Base-by-base conservation (phyloP, 805 yeast species). In the Ogataea pilisensis region DNA sequence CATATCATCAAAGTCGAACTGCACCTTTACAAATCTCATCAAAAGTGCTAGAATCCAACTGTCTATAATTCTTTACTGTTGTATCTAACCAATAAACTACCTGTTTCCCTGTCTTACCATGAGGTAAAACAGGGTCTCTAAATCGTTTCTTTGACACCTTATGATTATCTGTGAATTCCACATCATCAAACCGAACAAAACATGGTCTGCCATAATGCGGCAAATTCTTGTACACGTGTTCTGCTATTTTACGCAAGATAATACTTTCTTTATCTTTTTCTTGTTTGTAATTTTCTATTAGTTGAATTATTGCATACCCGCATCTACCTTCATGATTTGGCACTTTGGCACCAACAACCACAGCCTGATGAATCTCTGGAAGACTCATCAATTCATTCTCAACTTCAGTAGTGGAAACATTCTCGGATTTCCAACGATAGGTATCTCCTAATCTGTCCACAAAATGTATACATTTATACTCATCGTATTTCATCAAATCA, bases 381-480 rank as follows among this genome's bases (percentile, higher is more conserved):
- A 31, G 9, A 37, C 67, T 58, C 63, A 75, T 71, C 22, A 85
- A 63, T 57, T 80, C 82, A 56, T 82, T 85, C 58, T 91, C 97
- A 30, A 90, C 96, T 65, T 90, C 97, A 26, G 90, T 82, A 12
- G 97, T 89, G 14, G 93, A 80, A 9, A 91, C 96, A 61, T 90
- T 90, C 65, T 90, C 98, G 2, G 95, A 84, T 66, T 88, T 91
- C 98, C 98, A 90, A 53, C 98, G 73, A 68, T 85, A 90, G 0
- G 97, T 91, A 58, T 90, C 98, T 31, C 98, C 98, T 55, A 91
- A 65, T 56, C 98, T 72, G 68, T 90, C 98, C 34, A 89, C 87
- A 62, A 90, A 90, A 63, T 83, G 87, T 59, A 84, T 72, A 49
- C 82, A 65, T 1, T 87, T 85, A 48, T 80, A 73, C 22, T 69